Evolutionary conservation across 441 rosid genomes (phyloP).

Genomic region (Brassica balearica): DNA sequence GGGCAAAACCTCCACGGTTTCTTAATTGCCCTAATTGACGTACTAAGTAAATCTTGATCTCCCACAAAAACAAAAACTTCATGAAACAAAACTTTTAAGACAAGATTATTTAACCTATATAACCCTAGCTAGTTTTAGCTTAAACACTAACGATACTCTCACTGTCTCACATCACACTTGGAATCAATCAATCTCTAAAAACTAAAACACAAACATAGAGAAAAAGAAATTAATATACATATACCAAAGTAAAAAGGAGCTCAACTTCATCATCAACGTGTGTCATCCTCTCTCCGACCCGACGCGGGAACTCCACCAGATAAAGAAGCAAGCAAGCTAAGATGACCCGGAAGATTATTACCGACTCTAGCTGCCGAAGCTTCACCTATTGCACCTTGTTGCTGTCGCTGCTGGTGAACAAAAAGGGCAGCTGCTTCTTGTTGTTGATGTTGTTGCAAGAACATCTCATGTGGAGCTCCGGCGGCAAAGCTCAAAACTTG

Average conservation of each 20-base stretch:
- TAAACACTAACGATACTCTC: too few relatives aligned
- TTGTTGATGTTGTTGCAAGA: conserved; percentile 51
- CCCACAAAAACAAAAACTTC: neutral
- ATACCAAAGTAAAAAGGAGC: conserved; percentile 27
- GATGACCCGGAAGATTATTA: conserved; percentile 90
- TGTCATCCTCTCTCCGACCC: conserved; percentile 77
- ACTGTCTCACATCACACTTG: too few relatives aligned
- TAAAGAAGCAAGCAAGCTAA: conserved; percentile 86
- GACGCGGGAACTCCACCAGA: conserved; percentile 79
- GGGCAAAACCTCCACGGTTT: conserved; percentile 9
- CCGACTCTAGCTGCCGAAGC: conserved; percentile 45
- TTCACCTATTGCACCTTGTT: conserved; percentile 68
- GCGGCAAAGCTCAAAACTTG: conserved; percentile 78
- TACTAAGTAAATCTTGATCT: conserved; percentile 21
- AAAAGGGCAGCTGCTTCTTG: conserved; percentile 52
- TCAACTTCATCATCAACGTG: conserved; percentile 48
- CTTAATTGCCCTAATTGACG: conserved; percentile 1
- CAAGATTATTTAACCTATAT: too few relatives aligned
- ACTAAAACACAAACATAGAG: conserved; percentile 8
- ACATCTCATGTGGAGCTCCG: conserved; percentile 52
- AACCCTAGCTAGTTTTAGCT: too few relatives aligned
- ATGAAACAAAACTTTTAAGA: neutral
- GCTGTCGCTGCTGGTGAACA: conserved; percentile 75
- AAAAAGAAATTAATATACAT: neutral
- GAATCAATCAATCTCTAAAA: neutral